Evolutionary conservation across 2,329 filamentous ascomycete genomes (phyloP).

Genomic region (Helicocarpus griseus): DNA sequence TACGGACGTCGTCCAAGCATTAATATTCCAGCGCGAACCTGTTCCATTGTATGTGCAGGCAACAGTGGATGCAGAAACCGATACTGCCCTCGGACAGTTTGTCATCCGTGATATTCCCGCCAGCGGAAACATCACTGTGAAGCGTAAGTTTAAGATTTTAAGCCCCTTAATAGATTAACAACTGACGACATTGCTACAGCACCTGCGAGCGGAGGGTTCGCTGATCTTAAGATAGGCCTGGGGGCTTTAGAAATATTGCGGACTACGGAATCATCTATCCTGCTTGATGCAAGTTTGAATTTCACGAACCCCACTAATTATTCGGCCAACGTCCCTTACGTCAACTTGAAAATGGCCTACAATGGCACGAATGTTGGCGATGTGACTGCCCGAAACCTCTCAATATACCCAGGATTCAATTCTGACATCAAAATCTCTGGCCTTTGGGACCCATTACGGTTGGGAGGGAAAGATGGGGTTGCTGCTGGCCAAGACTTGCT

Average conservation of each 20-base stretch:
- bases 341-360: slow-evolving; percentile 65
- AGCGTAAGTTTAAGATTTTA: slow-evolving; percentile 59
- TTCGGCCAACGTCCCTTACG: slow-evolving; percentile 67
- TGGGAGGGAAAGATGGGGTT: slow-evolving; percentile 53
- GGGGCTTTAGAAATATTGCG: slow-evolving; percentile 62
- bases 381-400: slow-evolving; percentile 55
- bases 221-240: slow-evolving; percentile 53
- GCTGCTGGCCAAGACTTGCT: slow-evolving; percentile 61
- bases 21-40: slow-evolving; percentile 63
- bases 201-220: slow-evolving; percentile 44
- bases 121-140: slow-evolving; percentile 77
- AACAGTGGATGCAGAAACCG: slow-evolving; percentile 69
- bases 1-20: slow-evolving; percentile 65
- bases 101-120: slow-evolving; percentile 73
- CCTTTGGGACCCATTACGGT: slow-evolving; percentile 60
- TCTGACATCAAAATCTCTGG: slow-evolving; percentile 57
- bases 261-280: slow-evolving; percentile 62
- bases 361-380: slow-evolving; percentile 69
- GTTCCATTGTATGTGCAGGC: slow-evolving; percentile 69
- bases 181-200: slow-evolving; percentile 34
- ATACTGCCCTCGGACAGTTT: slow-evolving; percentile 72
- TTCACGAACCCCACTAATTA: slow-evolving; percentile 88
- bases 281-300: slow-evolving; percentile 63
- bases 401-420: slow-evolving; percentile 61
- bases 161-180: neutral